phyloP scores from a whole-genome alignment of 2,329 filamentous ascomycete species.

The Aureobasidium sp. region DNA sequence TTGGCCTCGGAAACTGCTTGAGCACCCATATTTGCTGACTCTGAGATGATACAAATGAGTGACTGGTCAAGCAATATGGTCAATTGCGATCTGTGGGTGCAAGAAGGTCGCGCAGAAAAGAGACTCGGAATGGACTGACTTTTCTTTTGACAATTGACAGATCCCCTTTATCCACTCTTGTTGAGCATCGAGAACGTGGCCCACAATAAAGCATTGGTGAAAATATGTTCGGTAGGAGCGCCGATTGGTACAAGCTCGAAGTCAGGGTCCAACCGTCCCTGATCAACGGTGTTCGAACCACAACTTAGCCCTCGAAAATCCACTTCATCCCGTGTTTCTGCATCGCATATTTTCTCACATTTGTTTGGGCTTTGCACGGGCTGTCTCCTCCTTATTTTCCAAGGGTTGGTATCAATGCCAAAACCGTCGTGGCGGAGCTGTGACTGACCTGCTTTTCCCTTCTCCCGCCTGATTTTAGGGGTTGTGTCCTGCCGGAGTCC shows the following conservation, averaged over 20 bases:
- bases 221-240: not conserved
- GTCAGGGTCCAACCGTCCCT: not conserved
- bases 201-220: constrained; percentile 1
- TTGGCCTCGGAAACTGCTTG: not conserved
- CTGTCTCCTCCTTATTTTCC: not conserved
- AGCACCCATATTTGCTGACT: constrained; percentile 8
- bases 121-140: not conserved
- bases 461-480: not conserved
- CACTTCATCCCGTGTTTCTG: not conserved
- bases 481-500: not conserved
- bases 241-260: not conserved
- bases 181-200: constrained; percentile 2
- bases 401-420: not conserved
- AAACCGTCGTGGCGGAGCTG: not conserved
- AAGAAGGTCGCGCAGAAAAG: constrained; percentile 6
- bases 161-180: constrained; percentile 7
- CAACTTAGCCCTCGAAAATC: not conserved
- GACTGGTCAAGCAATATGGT: constrained; percentile 1
- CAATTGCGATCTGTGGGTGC: not conserved
- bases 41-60: not conserved
- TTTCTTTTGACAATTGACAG: constrained; percentile 3
- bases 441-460: not conserved
- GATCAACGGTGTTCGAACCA: not conserved
- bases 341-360: not conserved
- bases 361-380: not conserved